A percentile compares a stretch with the other conserved stretches of the same genome.
These are phyloP conservation scores for Penicillium paxilli DNA, from an alignment of 495 filamentous ascomycete species.

Conservation along the genomic window DNA sequence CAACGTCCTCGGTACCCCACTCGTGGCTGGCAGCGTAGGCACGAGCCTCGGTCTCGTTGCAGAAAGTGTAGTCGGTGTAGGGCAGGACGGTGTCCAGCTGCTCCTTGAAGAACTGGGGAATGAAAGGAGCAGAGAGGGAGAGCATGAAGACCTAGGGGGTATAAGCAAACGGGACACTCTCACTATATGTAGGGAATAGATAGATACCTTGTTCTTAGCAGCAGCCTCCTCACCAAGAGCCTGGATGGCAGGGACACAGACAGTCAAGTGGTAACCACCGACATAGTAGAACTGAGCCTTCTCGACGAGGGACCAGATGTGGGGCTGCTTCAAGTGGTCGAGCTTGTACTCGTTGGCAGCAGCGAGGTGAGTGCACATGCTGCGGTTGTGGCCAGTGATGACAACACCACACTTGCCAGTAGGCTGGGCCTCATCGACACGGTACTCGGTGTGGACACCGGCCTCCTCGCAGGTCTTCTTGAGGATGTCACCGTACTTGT, in stretches of 20 bases:
- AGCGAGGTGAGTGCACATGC: constrained; percentile 92
- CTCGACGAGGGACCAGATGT: constrained; percentile 90
- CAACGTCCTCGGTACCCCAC: constrained; percentile 69
- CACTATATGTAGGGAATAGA: too few relatives aligned
- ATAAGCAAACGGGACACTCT: too few relatives aligned
- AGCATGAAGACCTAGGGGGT: constrained; percentile 69
- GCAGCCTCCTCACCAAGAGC: constrained; percentile 89
- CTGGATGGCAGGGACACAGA: constrained; percentile 85
- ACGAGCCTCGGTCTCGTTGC: constrained; percentile 92
- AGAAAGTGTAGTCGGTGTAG: constrained; percentile 96
- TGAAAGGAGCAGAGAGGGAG: constrained; percentile 91
- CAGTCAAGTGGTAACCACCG: constrained; percentile 86
- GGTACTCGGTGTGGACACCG: constrained; percentile 91
- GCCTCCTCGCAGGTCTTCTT: constrained; percentile 74
- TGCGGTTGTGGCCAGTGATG: constrained; percentile 91
- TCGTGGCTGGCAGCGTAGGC: constrained; percentile 80
- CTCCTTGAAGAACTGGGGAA: constrained; percentile 96
- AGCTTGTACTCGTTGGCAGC: constrained; percentile 96
- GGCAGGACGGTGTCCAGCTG: constrained; percentile 78
- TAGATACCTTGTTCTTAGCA: constrained; percentile 71
- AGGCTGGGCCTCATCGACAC: constrained; percentile 73
- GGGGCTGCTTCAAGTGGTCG: constrained; percentile 85
- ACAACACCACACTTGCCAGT: constrained; percentile 96
- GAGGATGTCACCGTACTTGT: constrained; percentile 87
- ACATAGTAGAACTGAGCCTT: constrained; percentile 86